Evolutionary conservation across 306 rosid species (phyloP), one percentile per base, ranked within the genome.

Genomic region (Vigna unguiculata): DNA sequence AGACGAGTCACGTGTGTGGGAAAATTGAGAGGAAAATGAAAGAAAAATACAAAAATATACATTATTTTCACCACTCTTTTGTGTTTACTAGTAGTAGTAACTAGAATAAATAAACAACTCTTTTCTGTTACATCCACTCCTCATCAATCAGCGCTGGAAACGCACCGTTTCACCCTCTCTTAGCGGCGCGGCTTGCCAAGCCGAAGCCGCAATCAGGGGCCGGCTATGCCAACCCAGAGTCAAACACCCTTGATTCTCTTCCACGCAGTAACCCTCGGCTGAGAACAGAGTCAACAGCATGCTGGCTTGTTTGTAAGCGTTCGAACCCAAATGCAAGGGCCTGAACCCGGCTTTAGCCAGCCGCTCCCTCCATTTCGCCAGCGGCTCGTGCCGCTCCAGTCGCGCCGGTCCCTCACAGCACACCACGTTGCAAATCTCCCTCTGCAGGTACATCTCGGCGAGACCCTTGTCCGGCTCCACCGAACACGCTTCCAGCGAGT

Each of bases 161-260:
- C 48, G 48, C 48, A 43, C 15, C 48, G 48, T 43, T 43, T 43
- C 48, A 1, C 15, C 15, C 1, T 43, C 48, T 43, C 48, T 43
- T 11, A 12, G 48, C 0, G 48, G 48, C 48, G 48, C 48, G 48
- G 48, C 48, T 43, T 53, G 59, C 28, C 59, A 53, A 53, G 59
- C 28, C 14, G 59, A 53, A 53, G 59, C 59, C 14, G 59, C 28
- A 20, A 53, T 53, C 0, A 53, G 28, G 15, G 59, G 59, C 0
- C 97, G 91, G 90, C 88, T 91, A 45, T 93, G 98, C 98, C 98
- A 93, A 19, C 98, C 98, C 32, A 93, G 84, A 13, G 93, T 93
- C 76, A 93, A 83, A 58, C 96, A 88, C 1, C 98, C 98, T 45
- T 88, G 89, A 17, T 82, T 91, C 84, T 93, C 98, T 63, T 93